A percentile compares a stretch with the other conserved stretches of the same genome.
These are phyloP conservation scores for Paraphaeosphaeria minitans DNA, from an alignment of 2,329 filamentous ascomycete species.

Conservation along the genomic window DNA sequence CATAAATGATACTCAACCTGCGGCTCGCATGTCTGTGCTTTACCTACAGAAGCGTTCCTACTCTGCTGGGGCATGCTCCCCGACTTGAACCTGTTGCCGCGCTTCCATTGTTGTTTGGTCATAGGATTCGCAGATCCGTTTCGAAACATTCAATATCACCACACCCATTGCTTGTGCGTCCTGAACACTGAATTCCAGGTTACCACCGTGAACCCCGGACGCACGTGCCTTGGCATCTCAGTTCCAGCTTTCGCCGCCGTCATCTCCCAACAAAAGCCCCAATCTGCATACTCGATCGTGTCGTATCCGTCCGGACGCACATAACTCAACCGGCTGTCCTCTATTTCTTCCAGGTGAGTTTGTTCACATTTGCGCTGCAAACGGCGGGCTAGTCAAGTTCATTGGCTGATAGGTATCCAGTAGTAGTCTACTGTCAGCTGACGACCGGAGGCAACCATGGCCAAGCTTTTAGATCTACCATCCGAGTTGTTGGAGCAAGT, in stretches of 20 bases:
- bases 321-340: not conserved
- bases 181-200: not conserved
- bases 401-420: not conserved
- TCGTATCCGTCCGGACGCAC: not conserved
- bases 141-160: not conserved
- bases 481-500: constrained; percentile 33
- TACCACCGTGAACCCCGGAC: not conserved
- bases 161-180: not conserved
- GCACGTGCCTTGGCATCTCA: not conserved
- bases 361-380: not conserved
- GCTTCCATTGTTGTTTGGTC: not conserved
- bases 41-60: not conserved
- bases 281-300: not conserved
- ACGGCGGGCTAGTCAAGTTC: not conserved
- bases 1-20: constrained; percentile 3
- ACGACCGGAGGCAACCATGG: constrained; percentile 19
- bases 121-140: not conserved
- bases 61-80: not conserved
- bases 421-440: not conserved
- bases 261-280: not conserved
- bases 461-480: constrained; percentile 25
- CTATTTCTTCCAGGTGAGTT: not conserved
- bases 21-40: not conserved
- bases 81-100: not conserved
- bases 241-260: not conserved